A percentile compares a stretch with the other conserved stretches of the same genome.
Conservation (phyloP, 176 grass and related monocot genomes). For the Oryza longistaminata region DNA sequence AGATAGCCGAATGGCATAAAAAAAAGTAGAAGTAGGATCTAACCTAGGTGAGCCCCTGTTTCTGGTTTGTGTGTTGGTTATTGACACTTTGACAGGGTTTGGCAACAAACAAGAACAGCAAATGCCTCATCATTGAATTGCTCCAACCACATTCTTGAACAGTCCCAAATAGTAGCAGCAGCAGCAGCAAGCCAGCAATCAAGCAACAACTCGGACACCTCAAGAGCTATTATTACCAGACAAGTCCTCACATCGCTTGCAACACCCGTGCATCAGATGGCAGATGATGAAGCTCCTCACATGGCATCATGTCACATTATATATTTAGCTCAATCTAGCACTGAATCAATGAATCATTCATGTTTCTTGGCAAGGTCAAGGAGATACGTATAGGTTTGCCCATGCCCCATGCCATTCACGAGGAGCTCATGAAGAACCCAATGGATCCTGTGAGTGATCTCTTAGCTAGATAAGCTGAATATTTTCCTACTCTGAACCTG, state of each 20-base stretch:
- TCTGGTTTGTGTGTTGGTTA: neutral
- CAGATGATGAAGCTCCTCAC: neutral
- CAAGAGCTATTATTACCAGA: neutral
- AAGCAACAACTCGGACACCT: neutral
- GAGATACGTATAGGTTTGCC: neutral
- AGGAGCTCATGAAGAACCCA: neutral
- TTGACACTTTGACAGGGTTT: neutral
- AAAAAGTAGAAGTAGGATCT: no score
- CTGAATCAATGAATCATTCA: neutral
- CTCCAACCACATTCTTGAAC: constrained; percentile 1
- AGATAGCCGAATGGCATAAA: no score
- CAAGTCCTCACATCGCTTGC: neutral
- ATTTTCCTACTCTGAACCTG: neutral
- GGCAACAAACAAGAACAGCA: neutral
- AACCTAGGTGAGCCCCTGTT: neutral
- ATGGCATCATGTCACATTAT: neutral
- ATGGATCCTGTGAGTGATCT: neutral
- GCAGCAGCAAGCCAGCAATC: neutral
- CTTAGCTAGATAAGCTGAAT: neutral
- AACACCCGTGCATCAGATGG: neutral
- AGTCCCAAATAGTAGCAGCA: neutral
- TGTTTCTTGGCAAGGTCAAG: constrained; percentile 5
- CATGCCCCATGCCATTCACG: neutral
- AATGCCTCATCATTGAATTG: neutral
- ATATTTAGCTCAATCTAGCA: neutral